Evolutionary conservation across 2,329 filamentous ascomycete species (phyloP).

Genomic region (Arthroderma uncinatum): DNA sequence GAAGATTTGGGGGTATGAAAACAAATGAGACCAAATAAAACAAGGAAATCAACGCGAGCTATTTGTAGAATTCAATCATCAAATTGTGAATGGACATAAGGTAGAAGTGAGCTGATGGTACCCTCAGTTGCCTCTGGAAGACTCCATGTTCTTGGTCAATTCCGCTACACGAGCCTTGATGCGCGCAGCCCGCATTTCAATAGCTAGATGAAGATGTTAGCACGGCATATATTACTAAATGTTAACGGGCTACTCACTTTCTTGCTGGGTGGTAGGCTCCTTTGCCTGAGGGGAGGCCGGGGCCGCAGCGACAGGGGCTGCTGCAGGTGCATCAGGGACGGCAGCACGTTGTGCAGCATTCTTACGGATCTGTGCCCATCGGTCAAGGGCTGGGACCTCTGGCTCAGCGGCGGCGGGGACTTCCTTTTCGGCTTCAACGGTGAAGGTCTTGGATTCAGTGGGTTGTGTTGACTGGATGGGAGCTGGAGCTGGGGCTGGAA

Average conservation of each 20-base stretch:
- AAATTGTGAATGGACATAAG: background rate
- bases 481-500: background rate
- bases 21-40: background rate
- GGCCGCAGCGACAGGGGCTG: slow-evolving; percentile 49
- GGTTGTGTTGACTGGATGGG: background rate
- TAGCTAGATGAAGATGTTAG: slow-evolving; percentile 47
- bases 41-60: background rate
- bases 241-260: slow-evolving; percentile 54
- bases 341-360: slow-evolving; percentile 76
- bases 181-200: slow-evolving; percentile 88
- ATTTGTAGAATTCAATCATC: background rate
- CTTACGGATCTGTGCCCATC: slow-evolving; percentile 93
- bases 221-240: background rate
- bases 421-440: background rate
- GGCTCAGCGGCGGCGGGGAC: slow-evolving; percentile 6
- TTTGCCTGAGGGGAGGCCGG: slow-evolving; percentile 39
- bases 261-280: slow-evolving; percentile 87
- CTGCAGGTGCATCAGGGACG: slow-evolving; percentile 50
- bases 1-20: slow-evolving; percentile 3
- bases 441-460: background rate
- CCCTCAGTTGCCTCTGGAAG: slow-evolving; percentile 8
- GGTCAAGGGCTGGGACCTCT: slow-evolving; percentile 48
- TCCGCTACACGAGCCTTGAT: slow-evolving; percentile 97
- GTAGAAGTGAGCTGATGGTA: background rate
- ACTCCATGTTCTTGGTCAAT: slow-evolving; percentile 75